These are phyloP conservation scores for Phycomyces blakesleeanus DNA, from an alignment of 192 early-diverging fungal species.

Conservation along the genomic window DNA sequence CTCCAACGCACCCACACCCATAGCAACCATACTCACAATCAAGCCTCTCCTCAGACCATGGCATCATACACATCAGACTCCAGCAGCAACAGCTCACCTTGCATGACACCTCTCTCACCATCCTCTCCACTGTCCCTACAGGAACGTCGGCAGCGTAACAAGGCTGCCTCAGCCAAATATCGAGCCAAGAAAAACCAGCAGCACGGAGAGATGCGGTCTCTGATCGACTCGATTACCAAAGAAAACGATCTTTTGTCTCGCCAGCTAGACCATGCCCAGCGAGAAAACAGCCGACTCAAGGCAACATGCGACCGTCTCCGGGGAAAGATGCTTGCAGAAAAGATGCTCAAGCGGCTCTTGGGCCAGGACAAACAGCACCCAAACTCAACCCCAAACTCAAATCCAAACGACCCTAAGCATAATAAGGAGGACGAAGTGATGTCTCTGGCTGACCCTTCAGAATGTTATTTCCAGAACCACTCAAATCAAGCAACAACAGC, in stretches of 20 bases:
- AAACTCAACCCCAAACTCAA: too few species aligned
- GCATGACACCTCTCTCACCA: background rate
- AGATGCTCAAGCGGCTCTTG: conserved; percentile 45
- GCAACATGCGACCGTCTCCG: conserved; percentile 41
- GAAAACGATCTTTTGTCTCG: conserved; percentile 42
- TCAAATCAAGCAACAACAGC: background rate
- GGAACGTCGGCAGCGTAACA: conserved; percentile 52
- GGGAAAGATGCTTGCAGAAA: conserved; percentile 46
- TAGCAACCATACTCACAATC: background rate
- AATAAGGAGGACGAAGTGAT: background rate
- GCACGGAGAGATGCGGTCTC: conserved; percentile 47
- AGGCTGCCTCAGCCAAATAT: conserved; percentile 56
- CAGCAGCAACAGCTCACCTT: background rate
- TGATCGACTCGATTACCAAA: conserved; percentile 34
- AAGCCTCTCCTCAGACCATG: background rate
- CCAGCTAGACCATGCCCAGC: conserved; percentile 40
- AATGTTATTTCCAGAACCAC: background rate
- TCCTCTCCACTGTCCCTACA: conserved; percentile 37
- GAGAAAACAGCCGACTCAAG: conserved; percentile 44
- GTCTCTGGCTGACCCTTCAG: background rate
- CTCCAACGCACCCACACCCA: background rate
- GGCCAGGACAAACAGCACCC: background rate
- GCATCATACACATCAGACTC: background rate
- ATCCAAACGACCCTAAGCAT: background rate
- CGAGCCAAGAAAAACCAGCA: conserved; percentile 54